These are phyloP conservation scores for Trichomonascaceae sp. DNA, from an alignment of 1,139 yeast genomes.

Conservation along the genomic window DNA sequence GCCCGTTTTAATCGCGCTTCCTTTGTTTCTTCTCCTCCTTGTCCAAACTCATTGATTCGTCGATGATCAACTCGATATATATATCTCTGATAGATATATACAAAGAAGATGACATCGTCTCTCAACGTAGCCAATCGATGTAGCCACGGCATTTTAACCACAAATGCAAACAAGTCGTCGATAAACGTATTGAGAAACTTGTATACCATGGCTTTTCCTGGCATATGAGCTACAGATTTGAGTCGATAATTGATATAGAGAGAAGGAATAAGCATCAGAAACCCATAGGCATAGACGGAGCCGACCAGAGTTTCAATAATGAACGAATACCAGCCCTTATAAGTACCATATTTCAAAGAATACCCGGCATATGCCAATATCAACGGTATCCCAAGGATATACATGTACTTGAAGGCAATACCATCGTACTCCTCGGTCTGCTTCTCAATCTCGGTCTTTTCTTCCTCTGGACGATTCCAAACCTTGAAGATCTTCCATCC, in stretches of 20 bases:
- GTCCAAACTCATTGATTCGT: conserved; percentile 39
- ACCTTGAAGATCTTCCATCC: conserved; percentile 40
- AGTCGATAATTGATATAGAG: conserved; percentile 38
- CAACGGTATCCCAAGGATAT: conserved; percentile 35
- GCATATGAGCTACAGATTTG: conserved; percentile 40
- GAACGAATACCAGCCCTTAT: conserved; percentile 40
- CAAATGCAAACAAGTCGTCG: conserved; percentile 39
- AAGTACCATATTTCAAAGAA: conserved; percentile 35
- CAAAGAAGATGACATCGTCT: conserved; percentile 37
- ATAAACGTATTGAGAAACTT: conserved; percentile 39
- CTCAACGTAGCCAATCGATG: conserved; percentile 38
- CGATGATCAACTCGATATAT: conserved; percentile 36
- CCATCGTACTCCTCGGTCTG: conserved; percentile 39
- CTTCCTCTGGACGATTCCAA: conserved; percentile 34
- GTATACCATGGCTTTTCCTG: conserved; percentile 37
- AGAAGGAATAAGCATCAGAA: conserved; percentile 36
- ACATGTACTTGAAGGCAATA: conserved; percentile 36
- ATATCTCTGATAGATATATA: conserved; percentile 38
- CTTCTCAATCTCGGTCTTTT: conserved; percentile 34
- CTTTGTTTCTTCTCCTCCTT: conserved; percentile 31
- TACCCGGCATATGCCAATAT: conserved; percentile 35
- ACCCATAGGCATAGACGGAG: conserved; percentile 39
- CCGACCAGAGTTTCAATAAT: conserved; percentile 37
- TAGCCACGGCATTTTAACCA: conserved; percentile 36
- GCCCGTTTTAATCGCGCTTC: neutral